Base-by-base conservation (phyloP, 345 rosid genomes). In the Mercurialis annua region DNA sequence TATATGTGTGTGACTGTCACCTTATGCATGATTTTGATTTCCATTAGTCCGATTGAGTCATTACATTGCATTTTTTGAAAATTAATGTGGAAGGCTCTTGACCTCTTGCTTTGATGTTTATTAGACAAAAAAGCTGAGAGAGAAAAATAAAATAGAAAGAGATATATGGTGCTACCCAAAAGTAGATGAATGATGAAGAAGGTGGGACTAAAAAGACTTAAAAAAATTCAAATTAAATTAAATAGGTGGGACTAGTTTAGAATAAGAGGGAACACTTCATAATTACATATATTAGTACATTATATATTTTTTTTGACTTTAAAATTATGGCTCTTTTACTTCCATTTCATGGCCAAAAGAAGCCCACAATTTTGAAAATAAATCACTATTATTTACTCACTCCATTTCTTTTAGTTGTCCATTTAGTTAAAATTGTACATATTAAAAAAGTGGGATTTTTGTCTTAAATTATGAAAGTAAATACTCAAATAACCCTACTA, bases 241-340 rank as follows among this genome's bases (percentile, higher is more conserved):
- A 51, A 11, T 40, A 1, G 36, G 63, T 55, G 69, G 76, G 71
- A 50, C 66, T 65, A 3, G 11, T 9, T 15, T 12, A 46, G 51
- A 64, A 42, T 17, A 14, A 47, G 21, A 56, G 68, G 64, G 51
- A 50, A 40, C 76, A 65, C 46, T 30, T 42, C 70, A 72, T 72
- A 14, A 72, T 72, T 71, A 42, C 60, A 27, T 40, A 61, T 29
- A 27, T n/a, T n/a, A 29, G 36, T 51, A 21, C 31, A 51, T 26
- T 20, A 36, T 21, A 60, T 24, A 40, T 59, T 36, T 55, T 55
- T 14, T 62, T 20, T 52, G 58, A 54, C 55, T 70, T 62, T 54
- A 44, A 33, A 33, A 2, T 33, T 57, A 44, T 33, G 44, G 62
- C 31, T 56, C 23, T 46, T 14, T 2, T 17, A 17, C 30, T 29